Conservation (phyloP, 352 stramenopile species). For the Pythium phragmiticola region DNA sequence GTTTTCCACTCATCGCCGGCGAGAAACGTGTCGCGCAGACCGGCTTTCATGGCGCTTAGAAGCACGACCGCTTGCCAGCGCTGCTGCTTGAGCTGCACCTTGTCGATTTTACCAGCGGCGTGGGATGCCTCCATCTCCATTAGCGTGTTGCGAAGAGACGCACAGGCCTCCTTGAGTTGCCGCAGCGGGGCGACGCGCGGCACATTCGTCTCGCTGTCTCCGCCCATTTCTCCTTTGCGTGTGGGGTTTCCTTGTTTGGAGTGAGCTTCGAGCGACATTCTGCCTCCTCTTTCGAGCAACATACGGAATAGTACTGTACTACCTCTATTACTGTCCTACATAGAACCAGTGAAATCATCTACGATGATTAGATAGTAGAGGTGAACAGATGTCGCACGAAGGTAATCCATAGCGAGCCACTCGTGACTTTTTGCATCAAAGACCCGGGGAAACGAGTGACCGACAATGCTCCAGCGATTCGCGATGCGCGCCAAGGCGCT, state of each 20-base stretch:
- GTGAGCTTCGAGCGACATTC: conserved; percentile 13
- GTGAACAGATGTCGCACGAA: conserved; percentile 20
- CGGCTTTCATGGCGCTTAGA: conserved; percentile 51
- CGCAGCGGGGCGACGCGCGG: conserved; percentile 34
- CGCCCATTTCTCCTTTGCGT: conserved; percentile 2
- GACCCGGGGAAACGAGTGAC: background rate
- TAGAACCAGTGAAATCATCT: background rate
- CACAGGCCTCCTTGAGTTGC: conserved; percentile 54
- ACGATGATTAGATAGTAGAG: background rate
- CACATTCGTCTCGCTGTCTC: conserved; percentile 1
- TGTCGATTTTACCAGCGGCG: conserved; percentile 29
- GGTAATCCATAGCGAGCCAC: conserved; percentile 14
- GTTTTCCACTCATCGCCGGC: conserved; percentile 59
- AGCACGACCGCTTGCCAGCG: conserved; percentile 60
- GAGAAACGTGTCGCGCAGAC: conserved; percentile 66
- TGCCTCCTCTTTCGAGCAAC: conserved; percentile 7
- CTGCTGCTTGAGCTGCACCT: conserved; percentile 44
- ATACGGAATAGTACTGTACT: conserved; percentile 8
- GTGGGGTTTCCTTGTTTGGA: background rate
- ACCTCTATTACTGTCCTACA: background rate
- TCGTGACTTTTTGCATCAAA: background rate
- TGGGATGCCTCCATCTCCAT: conserved; percentile 16
- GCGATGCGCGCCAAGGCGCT: conserved; percentile 17
- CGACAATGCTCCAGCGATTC: conserved; percentile 29
- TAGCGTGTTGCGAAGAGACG: conserved; percentile 43